Evolutionary conservation across 2,329 filamentous ascomycete genomes (phyloP).

Genomic region (Botrytis porri): DNA sequence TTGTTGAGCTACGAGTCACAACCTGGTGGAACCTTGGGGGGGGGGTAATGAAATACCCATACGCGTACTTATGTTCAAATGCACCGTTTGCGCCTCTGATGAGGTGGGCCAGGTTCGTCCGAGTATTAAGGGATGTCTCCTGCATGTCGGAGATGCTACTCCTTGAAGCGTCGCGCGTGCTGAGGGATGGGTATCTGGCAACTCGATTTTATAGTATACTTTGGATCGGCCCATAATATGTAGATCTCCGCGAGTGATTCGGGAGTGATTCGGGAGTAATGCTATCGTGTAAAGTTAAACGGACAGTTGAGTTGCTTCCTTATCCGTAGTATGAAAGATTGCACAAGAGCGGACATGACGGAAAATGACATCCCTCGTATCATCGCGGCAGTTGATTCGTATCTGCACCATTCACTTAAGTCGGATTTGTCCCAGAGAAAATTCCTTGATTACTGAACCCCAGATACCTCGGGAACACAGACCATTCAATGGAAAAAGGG

Average conservation of each 20-base stretch:
- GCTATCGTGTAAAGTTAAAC: background rate
- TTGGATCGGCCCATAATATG: background rate
- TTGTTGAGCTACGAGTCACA: background rate
- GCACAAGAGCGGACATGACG: background rate
- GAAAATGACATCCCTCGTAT: background rate
- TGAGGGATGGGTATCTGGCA: background rate
- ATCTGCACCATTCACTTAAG: background rate
- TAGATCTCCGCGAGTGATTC: background rate
- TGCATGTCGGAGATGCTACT: background rate
- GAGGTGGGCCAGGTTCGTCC: background rate
- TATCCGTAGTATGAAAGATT: background rate
- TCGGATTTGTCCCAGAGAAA: background rate
- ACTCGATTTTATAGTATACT: background rate
- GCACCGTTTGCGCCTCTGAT: background rate
- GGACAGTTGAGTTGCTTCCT: background rate
- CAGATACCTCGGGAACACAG: background rate
- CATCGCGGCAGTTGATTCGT: slow-evolving; percentile 4
- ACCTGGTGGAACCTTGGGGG: too few species aligned
- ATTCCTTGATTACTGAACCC: background rate
- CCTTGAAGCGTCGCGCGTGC: background rate
- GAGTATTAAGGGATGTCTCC: background rate
- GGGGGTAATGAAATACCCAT: background rate
- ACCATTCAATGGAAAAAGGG: background rate
- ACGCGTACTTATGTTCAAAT: background rate
- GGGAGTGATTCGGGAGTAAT: background rate